Evolutionary conservation across 1,284 basidiomycete species (phyloP).

Genomic region (Veloporphyrellus conicus): DNA sequence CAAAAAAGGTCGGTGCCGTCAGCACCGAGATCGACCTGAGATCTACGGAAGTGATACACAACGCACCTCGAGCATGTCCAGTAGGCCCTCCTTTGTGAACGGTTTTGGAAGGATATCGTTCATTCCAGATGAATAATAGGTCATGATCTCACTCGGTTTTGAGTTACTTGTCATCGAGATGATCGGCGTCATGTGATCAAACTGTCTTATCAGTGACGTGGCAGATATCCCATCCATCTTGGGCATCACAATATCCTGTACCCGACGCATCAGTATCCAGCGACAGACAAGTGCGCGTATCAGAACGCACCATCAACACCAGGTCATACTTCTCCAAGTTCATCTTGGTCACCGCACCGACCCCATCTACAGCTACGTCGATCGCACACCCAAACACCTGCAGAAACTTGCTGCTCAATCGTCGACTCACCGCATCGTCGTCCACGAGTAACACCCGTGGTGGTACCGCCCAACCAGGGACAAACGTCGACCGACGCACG

Average conservation of each 20-base stretch:
- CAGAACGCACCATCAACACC: conserved; percentile 78
- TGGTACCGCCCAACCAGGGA: conserved; percentile 85
- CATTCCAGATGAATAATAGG: conserved; percentile 89
- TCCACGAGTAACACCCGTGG: conserved; percentile 89
- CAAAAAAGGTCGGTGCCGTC: background rate
- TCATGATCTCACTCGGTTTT: conserved; percentile 86
- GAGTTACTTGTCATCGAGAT: conserved; percentile 97
- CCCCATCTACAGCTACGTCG: conserved; percentile 91
- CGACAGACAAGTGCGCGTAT: background rate
- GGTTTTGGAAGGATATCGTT: conserved; percentile 97
- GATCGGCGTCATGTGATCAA: conserved; percentile 92
- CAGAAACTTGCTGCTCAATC: conserved; percentile 87
- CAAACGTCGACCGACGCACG: conserved; percentile 72
- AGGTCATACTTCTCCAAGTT: conserved; percentile 92
- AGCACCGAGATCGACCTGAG: background rate
- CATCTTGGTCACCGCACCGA: conserved; percentile 95
- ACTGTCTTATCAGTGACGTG: conserved; percentile 89
- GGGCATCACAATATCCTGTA: conserved; percentile 89
- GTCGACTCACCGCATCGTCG: conserved; percentile 89
- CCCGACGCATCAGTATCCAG: background rate
- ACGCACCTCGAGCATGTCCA: conserved; percentile 85
- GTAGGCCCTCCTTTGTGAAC: conserved; percentile 87
- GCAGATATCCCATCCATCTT: conserved; percentile 88
- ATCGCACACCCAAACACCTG: conserved; percentile 94
- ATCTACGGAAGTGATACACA: background rate